Evolutionary conservation across 768 basidiomycete genomes (phyloP).

Genomic region (Agrocybe chaxingu): DNA sequence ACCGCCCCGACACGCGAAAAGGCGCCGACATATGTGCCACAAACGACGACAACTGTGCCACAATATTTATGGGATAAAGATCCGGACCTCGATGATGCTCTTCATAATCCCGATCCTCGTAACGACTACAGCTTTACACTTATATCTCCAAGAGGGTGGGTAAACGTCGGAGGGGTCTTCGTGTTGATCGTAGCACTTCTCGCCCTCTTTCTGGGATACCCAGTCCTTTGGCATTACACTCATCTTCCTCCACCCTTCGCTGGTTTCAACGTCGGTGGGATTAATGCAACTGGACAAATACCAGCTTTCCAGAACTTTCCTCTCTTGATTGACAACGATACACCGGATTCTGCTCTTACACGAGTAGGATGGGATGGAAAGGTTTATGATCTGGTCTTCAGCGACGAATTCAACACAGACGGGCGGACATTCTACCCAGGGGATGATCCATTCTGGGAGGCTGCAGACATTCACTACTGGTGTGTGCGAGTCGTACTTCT

Average conservation of each 20-base stretch:
- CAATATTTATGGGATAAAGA: conserved; percentile 80
- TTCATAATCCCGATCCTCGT: conserved; percentile 86
- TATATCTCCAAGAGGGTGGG: conserved; percentile 82
- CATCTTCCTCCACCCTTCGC: conserved; percentile 26
- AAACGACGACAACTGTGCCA: conserved; percentile 61
- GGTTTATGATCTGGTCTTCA: conserved; percentile 81
- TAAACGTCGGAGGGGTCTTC: conserved; percentile 72
- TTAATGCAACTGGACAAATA: conserved; percentile 86
- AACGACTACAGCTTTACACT: conserved; percentile 63
- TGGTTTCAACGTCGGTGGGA: conserved; percentile 87
- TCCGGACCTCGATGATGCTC: conserved; percentile 83
- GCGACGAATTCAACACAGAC: conserved; percentile 65
- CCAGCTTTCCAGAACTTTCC: conserved; percentile 70
- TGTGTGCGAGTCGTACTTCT: conserved; percentile 23
- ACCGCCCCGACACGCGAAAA: conserved; percentile 24
- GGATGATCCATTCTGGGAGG: conserved; percentile 87
- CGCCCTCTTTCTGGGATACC: conserved; percentile 84
- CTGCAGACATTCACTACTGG: conserved; percentile 85
- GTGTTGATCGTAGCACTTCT: conserved; percentile 67
- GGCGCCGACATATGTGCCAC: conserved; percentile 22
- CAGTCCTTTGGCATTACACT: conserved; percentile 63
- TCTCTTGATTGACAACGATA: conserved; percentile 71
- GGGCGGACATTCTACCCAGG: conserved; percentile 72
- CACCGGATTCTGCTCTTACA: conserved; percentile 54
- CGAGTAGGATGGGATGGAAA: conserved; percentile 74